Base-by-base conservation (phyloP, 495 filamentous ascomycete genomes). In the Xylaria telfairii region DNA sequence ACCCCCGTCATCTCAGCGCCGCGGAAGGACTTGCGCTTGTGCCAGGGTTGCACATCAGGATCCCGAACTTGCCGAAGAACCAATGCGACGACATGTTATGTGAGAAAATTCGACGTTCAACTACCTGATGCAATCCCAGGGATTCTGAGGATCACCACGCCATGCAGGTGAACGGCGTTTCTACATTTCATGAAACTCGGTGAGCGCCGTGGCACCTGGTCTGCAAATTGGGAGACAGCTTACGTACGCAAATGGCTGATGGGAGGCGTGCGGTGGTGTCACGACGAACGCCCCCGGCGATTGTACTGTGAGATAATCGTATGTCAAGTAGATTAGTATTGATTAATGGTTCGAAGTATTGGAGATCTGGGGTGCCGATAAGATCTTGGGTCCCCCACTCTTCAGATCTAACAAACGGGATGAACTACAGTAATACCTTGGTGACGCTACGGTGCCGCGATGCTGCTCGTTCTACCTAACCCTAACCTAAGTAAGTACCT, bases 21-120 rank as follows among this genome's bases (percentile, higher is more conserved):
- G 62, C 44, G 24, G 42, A 44, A 65, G 51, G 62, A 44, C 51
- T 65, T 13, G 62, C 44, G 30, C 19, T 34, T 37, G 44, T 24
- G 62, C 64, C 64, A 34, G 63, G 37, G 65, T 68, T 60, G 47
- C 65, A 60, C 65, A 3, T n/a, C 30, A 47, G 39, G 65, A 68
- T 67, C 41, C 65, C 65, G 65, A 68, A 59, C 53, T 39, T 60
- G 39, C 65, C 65, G 65, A 47, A 12, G 54, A 60, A 60, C 65
- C 65, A 68, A 68, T 67, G 17, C 42, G 2, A n/a, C 12, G 13
- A 7, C 24, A 37, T 21, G 28, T 65, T 51, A 37, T 65, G 26
- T 54, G 64, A 37, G 64, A 32, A 47, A 19, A 32, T 17, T 47
- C 24, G 61, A 62, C n/a, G 37, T 24, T 41, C 37, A 5, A n/a